These are phyloP conservation scores for Berberis vulgaris DNA, from an alignment of 164 flowering plant genomes.

Conservation along the genomic window DNA sequence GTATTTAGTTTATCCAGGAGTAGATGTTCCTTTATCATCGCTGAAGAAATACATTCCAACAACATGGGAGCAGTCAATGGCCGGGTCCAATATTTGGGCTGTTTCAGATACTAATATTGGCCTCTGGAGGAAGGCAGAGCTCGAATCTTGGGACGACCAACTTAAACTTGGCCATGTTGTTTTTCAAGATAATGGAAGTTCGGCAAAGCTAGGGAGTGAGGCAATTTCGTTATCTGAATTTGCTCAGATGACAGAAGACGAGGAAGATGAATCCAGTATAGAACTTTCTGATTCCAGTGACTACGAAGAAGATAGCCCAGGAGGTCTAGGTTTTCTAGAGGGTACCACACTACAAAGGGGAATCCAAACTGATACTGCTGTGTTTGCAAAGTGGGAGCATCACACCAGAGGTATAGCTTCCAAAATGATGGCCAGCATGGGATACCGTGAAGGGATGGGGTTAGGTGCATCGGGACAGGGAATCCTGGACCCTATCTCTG, in stretches of 20 bases:
- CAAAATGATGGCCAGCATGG: conserved; percentile 99
- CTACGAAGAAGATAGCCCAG: conserved; percentile 43
- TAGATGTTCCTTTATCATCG: conserved; percentile 60
- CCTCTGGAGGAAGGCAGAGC: conserved; percentile 87
- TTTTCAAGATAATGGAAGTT: conserved; percentile 73
- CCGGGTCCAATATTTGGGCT: conserved; percentile 81
- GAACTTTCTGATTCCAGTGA: conserved; percentile 50
- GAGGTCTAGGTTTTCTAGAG: conserved; percentile 76
- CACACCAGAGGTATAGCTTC: conserved; percentile 98
- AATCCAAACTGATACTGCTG: conserved; percentile 71
- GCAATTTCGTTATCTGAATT: conserved; percentile 55
- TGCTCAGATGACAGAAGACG: conserved; percentile 53
- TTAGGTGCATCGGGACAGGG: conserved; percentile 85
- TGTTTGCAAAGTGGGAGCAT: conserved; percentile 94
- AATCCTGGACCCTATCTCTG: conserved; percentile 60
- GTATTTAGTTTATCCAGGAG: conserved; percentile 32
- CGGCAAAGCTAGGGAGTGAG: conserved; percentile 50
- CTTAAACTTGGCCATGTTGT: conserved; percentile 46
- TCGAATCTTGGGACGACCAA: conserved; percentile 74
- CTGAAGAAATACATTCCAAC: conserved; percentile 59
- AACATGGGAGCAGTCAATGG: conserved; percentile 55
- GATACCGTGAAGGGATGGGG: conserved; percentile 96
- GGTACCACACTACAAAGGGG: conserved; percentile 47
- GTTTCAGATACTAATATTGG: conserved; percentile 41
- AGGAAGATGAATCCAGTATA: conserved; percentile 30